Base-by-base conservation (phyloP, 805 yeast species). In the Martiniozyma abietophila region DNA sequence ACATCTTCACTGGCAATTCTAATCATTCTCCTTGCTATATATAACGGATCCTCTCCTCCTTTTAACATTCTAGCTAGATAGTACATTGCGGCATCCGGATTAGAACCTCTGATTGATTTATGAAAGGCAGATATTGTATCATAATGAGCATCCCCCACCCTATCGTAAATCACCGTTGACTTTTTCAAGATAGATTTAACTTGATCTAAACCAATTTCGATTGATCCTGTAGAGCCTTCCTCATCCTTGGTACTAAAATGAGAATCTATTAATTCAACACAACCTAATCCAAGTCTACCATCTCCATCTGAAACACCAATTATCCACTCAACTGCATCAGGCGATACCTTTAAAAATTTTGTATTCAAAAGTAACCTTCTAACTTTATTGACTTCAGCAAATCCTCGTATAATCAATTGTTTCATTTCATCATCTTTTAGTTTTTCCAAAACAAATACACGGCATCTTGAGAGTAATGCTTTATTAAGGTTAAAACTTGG, bases 91-190 rank as follows among this genome's bases (percentile, higher is more conserved):
- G 96, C 97, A 59, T 92, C 84, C 0, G 88, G 79, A 48, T 89
- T 79, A 0, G 83, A 71, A 0, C 99, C 99, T 38, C 99, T 66
- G 0, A 92, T 72, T 0, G 95, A 73, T 50, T 92, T 92, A 59
- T 92, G 99, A 45, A 92, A 81, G 1, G 98, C 98, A 10, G 95
- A 82, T 6, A 92, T 92, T 1, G 95, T 74, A 53, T 92, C 99
- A 55, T 92, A 92, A 54, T 92, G 98, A 4, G 76, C 74, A 47
- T 92, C 98, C 1, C 96, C 96, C 22, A 74, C 76, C 30, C 83
- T 66, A 54, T 92, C 97, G 51, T 89, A 88, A 45, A 77, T 59
- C 56, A 73, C 64, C 32, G 69, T 69, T 2, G 77, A 67, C 50
- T 74, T 58, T 51, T 64, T 46, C 50, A 74, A 43, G 32, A 71